Base-by-base conservation (phyloP, 371 early-diverging fungal species). In the Syncephalastrum contaminatum region DNA sequence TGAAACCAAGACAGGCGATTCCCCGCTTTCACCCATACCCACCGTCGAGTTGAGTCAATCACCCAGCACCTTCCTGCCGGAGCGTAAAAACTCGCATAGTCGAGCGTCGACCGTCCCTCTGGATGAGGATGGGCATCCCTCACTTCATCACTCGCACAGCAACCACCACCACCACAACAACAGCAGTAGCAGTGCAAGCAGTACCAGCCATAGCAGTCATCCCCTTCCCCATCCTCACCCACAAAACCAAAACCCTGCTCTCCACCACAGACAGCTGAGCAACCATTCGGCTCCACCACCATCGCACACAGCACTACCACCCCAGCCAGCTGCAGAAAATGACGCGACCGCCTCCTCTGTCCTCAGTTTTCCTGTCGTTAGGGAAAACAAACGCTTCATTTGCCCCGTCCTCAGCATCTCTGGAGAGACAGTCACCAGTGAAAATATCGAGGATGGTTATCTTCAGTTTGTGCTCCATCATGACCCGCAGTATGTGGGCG, bases 381-480 rank as follows among this genome's bases (percentile, higher is more conserved):
- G 16, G 15, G 44, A 44, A 16, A 44, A 44, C 44, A 44, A 44
- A 6, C 16, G 44, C 36, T 30, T 30, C 21, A 27, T 55, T 40
- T 46, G 48, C 19, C 30, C 13, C 18, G 25, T 48, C 1, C 44
- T 57, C 14, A 51, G 24, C 13, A 63, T 76, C 20, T 67, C 60
- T 15, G 73, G 77, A 3, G 66, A 66, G 8, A 73, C 61, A 41
- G 78, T 77, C 4, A 65, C 58, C n/a, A 51, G 54, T 1, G 62
- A 56, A 4, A 77, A 64, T 21, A 62, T 77, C 30, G 73, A 69
- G 18, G 78, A 77, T 25, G 78, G 78, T 0, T 77, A 77, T 22
- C 60, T 77, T 14, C 78, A 77, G 47, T 77, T 77, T 48, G 63
- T 77, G 8, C 40, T 70, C 12, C 59, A 58, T 7, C 72, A 77